Evolutionary conservation across 2,329 filamentous ascomycete genomes (phyloP).

Genomic region (Exophiala calicioides): DNA sequence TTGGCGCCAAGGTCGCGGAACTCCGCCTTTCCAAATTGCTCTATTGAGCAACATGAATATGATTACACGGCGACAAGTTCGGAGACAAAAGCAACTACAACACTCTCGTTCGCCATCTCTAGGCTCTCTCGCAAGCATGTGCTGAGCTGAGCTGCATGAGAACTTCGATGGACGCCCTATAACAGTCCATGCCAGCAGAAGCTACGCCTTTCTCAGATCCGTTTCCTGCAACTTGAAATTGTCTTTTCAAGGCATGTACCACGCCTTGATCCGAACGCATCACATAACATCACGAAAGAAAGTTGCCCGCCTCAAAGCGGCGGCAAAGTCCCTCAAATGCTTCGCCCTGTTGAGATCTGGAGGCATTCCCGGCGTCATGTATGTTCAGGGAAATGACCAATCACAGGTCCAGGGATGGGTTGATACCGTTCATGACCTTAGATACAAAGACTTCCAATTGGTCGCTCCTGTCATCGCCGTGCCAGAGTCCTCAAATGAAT

Average conservation of each 20-base stretch:
- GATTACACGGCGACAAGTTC: too few species aligned
- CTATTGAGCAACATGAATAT: too few species aligned
- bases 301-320: slow-evolving; percentile 63
- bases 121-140: too few species aligned
- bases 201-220: too few species aligned
- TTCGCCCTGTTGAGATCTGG: slow-evolving; percentile 68
- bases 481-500: slow-evolving; percentile 24
- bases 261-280: slow-evolving; percentile 73
- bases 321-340: slow-evolving; percentile 60
- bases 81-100: too few species aligned
- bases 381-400: slow-evolving; percentile 64
- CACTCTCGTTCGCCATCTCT: too few species aligned
- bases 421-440: slow-evolving; percentile 60
- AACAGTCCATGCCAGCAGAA: too few species aligned
- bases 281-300: slow-evolving; percentile 82
- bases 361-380: slow-evolving; percentile 74
- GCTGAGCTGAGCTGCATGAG: too few species aligned
- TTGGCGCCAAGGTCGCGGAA: too few species aligned
- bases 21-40: too few species aligned
- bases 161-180: too few species aligned
- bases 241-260: slow-evolving; percentile 40
- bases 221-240: too few species aligned
- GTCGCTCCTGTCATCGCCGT: slow-evolving; percentile 52
- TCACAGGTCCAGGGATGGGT: slow-evolving; percentile 64
- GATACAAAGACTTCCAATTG: slow-evolving; percentile 74